Base-by-base conservation (phyloP, 768 basidiomycete species). In the Rhodotorula toruloides region DNA sequence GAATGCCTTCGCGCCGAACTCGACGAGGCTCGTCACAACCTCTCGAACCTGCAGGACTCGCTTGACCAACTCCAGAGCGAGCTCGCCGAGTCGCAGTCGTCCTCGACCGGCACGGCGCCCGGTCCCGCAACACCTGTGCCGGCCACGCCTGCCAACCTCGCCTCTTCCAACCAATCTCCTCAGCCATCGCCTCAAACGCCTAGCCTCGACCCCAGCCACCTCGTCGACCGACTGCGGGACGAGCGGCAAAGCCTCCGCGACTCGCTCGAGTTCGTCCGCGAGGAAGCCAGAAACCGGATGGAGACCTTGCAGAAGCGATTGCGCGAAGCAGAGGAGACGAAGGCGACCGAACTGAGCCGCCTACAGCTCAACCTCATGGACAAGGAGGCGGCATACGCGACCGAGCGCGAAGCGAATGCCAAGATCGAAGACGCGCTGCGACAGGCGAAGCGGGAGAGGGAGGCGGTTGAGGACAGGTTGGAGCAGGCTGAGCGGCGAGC, bases 241-340 rank as follows among this genome's bases (percentile, higher is more conserved):
- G 68, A 70, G 56, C 63, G 68, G 31, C 64, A 70, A 53, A 64
- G 65, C 27, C 57, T 70, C 21, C 68, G 68, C 4, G 29, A 19
- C 1, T 64, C 64, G 0, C 68, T 70, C 56, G 64, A 70, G 50
- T 70, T 62, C 37, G 57, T 64, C 14, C 60, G 68, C 3, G 54
- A 50, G 29, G 68, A 70, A 21, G 54, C 64, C 25, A 32, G 40
- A 32, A 58, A 50, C 61, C 55, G 68, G 19, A 43, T 47, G 29
- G 54, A 70, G 14, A 34, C 40, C 14, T 40, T 65, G 16, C 61
- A 65, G 31, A 39, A 49, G 4, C 64, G 60, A 4, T 43, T 70
- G 0, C 56, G 57, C 34, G 36, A 42, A 1, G 46, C 40, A 9
- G 60, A 70, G 46, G 55, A 70, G 56, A 36, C 19, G 19, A 65